Percentiles rank a stretch among this genome's conserved stretches.
These are phyloP conservation scores for Aspergillus fumigatus DNA, from an alignment of 2,329 filamentous ascomycete species.

Conservation along the genomic window DNA sequence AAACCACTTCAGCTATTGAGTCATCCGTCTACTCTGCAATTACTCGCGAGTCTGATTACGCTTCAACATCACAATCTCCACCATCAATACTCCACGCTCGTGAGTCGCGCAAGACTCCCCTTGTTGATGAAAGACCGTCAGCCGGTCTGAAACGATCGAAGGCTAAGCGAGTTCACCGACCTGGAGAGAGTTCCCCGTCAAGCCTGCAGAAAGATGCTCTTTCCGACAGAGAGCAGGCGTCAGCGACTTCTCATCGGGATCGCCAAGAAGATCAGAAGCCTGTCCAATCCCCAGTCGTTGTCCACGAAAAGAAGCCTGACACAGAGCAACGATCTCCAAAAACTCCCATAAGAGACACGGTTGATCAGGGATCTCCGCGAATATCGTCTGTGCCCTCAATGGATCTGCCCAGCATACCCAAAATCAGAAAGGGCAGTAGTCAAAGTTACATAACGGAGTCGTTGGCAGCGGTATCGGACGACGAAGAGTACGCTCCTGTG, in stretches of 20 bases:
- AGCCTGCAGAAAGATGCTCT: slow-evolving; percentile 19
- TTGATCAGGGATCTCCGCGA: slow-evolving; percentile 31
- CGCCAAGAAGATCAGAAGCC: slow-evolving; percentile 4
- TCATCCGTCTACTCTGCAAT: slow-evolving; percentile 28
- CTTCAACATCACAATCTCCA: slow-evolving; percentile 20
- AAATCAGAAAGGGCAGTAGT: slow-evolving; percentile 37
- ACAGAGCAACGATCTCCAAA: slow-evolving; percentile 20
- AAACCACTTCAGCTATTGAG: slow-evolving; percentile 22
- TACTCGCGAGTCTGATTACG: slow-evolving; percentile 33
- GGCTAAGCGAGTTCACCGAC: slow-evolving; percentile 37
- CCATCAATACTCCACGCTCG: slow-evolving; percentile 30
- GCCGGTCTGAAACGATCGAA: slow-evolving; percentile 37
- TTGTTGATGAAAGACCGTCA: slow-evolving; percentile 27
- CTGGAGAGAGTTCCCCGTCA: slow-evolving; percentile 29
- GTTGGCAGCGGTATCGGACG: slow-evolving; percentile 19
- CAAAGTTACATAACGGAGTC: slow-evolving; percentile 27
- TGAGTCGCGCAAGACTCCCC: slow-evolving; percentile 17
- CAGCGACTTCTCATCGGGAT: slow-evolving; percentile 7
- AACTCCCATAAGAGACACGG: slow-evolving; percentile 21
- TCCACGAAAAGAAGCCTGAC: slow-evolving; percentile 11
- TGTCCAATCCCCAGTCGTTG: slow-evolving; percentile 5
- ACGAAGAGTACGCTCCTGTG: slow-evolving; percentile 26
- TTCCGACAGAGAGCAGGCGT: slow-evolving; percentile 1
- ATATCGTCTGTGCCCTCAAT: slow-evolving; percentile 46
- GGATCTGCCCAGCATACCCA: slow-evolving; percentile 42